phyloP scores from a whole-genome alignment of 805 yeast genomes.

The Ogataea trehalophila region DNA sequence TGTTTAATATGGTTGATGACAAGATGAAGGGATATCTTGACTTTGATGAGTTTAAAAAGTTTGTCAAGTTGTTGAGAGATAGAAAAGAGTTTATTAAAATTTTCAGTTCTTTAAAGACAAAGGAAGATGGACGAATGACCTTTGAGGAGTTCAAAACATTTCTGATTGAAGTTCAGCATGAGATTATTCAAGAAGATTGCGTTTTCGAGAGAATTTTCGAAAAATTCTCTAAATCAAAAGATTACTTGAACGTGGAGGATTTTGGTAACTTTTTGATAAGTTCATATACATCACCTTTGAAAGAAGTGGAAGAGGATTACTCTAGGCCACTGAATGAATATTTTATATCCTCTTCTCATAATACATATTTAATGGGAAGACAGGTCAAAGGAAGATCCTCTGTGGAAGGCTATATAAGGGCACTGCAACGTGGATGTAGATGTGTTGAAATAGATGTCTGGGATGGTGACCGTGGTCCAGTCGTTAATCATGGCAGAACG shows the following conservation, averaged over 20 bases:
- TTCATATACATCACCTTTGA: slow-evolving; percentile 24
- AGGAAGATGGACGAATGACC: slow-evolving; percentile 18
- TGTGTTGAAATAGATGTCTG: slow-evolving; percentile 95
- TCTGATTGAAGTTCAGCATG: slow-evolving; percentile 43
- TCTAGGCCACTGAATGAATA: slow-evolving; percentile 76
- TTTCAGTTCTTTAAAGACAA: slow-evolving; percentile 23
- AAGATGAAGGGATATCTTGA: slow-evolving; percentile 48
- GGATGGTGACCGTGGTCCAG: slow-evolving; percentile 75
- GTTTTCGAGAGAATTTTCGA: slow-evolving; percentile 33
- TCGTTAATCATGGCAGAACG: slow-evolving; percentile 86
- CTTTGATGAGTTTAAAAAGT: slow-evolving; percentile 69
- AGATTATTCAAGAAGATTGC: slow-evolving; percentile 26
- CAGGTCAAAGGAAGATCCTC: slow-evolving; percentile 87
- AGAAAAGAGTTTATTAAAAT: slow-evolving; percentile 57
- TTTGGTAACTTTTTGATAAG: slow-evolving; percentile 31
- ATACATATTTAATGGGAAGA: slow-evolving; percentile 83
- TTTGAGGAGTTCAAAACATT: slow-evolving; percentile 38
- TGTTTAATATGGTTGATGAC: slow-evolving; percentile 52
- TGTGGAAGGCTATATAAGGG: slow-evolving; percentile 82
- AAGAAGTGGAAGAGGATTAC: slow-evolving; percentile 34
- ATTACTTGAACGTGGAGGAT: slow-evolving; percentile 22
- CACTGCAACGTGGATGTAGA: slow-evolving; percentile 86
- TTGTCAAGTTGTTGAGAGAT: slow-evolving; percentile 62
- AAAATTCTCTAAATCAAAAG: slow-evolving; percentile 29
- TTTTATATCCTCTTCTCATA: slow-evolving; percentile 89